Percentiles rank a stretch among this genome's conserved stretches.
Conservation (phyloP, 495 filamentous ascomycete species). For the Friedmanniomyces endolithicus region DNA sequence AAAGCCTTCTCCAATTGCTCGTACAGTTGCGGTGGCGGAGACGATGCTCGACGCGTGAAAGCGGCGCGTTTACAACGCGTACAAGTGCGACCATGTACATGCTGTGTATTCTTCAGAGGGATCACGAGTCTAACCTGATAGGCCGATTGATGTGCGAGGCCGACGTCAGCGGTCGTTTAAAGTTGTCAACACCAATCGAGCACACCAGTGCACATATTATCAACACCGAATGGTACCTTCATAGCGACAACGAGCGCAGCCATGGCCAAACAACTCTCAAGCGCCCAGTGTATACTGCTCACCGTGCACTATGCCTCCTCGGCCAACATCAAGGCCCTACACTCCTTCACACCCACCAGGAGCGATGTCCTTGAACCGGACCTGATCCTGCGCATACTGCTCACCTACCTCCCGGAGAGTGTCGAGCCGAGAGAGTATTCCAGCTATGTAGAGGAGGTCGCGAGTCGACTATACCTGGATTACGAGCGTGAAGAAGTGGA, state of each 20-base stretch:
- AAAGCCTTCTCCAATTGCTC: no score
- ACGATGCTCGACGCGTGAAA: no score
- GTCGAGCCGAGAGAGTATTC: slow-evolving; percentile 53
- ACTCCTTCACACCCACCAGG: slow-evolving; percentile 47
- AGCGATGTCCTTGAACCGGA: slow-evolving; percentile 49
- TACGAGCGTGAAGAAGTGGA: slow-evolving; percentile 28
- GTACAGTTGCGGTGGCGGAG: no score
- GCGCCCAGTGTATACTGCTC: slow-evolving; percentile 50
- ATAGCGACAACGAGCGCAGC: neutral
- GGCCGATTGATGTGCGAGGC: no score
- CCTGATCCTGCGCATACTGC: slow-evolving; percentile 62
- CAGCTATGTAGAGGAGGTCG: slow-evolving; percentile 43
- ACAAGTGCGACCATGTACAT: no score
- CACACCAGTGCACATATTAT: neutral
- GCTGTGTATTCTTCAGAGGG: no score
- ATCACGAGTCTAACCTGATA: no score
- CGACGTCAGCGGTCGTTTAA: no score
- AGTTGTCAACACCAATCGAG: neutral
- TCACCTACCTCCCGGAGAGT: slow-evolving; percentile 76
- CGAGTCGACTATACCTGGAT: slow-evolving; percentile 19
- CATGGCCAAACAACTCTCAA: slow-evolving; percentile 34
- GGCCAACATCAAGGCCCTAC: slow-evolving; percentile 49
- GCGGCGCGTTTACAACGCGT: no score
- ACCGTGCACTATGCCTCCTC: slow-evolving; percentile 47
- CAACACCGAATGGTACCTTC: neutral